Base-by-base conservation (phyloP, 257 asterid species). In the Vinca minor region DNA sequence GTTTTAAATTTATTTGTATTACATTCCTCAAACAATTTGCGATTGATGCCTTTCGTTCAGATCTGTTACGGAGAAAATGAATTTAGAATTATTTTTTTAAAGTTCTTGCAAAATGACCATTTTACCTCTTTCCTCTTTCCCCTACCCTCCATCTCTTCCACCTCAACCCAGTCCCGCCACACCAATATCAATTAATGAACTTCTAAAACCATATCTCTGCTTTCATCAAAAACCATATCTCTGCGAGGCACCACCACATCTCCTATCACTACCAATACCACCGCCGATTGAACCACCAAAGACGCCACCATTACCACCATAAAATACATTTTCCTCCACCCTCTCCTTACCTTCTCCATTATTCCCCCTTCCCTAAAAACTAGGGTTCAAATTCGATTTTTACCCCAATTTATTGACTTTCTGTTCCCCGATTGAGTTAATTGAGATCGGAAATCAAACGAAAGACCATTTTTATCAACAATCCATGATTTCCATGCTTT, bases 141-240 rank as follows among this genome's bases (percentile, higher is more conserved):
- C n/a, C n/a, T n/a, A n/a, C n/a, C n/a, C n/a, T n/a, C n/a, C n/a
- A n/a, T n/a, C n/a, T n/a, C n/a, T n/a, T n/a, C n/a, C n/a, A n/a
- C n/a, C n/a, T n/a, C n/a, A n/a, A n/a, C n/a, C n/a, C n/a, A n/a
- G n/a, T n/a, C n/a, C n/a, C n/a, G n/a, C n/a, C n/a, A n/a, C n/a
- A n/a, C n/a, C n/a, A 79, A 92, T 89, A 65, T 92, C 98, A 72
- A 84, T 69, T 57, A 92, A 90, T 57, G 98, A 92, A 81, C 82
- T 89, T 92, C 70, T 92, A 81, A 92, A 89, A 18, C 84, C 69
- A 61, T 92, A 92, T 81, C 90, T 84, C 74, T 58, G 70, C 82
- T 92, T 95, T 69, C 85, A 88, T 74, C 74, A 76, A 64, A 83
- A 77, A 64, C 81, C 78, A 39, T 79, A 79, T 71, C 96, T 50